phyloP scores from a whole-genome alignment of 495 filamentous ascomycete genomes.

The Wilcoxina mikolae region DNA sequence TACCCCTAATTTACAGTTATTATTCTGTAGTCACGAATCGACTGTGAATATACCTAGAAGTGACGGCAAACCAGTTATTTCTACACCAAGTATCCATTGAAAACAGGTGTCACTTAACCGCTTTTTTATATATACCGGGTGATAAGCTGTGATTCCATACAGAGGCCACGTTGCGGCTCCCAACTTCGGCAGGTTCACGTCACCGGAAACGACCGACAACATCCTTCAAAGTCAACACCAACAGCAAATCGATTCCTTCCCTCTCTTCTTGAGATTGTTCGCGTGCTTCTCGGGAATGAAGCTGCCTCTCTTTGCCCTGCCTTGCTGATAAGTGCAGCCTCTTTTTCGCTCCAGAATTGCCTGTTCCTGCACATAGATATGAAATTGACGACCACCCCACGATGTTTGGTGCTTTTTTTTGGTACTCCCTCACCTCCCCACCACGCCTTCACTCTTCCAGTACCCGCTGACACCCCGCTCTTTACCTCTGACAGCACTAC shows the following conservation, averaged over 20 bases:
- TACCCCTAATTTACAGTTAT: background rate
- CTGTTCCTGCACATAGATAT: background rate
- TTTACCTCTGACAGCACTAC: background rate
- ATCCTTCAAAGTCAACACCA: background rate
- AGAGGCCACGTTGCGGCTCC: constrained; percentile 2
- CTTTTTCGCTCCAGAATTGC: background rate
- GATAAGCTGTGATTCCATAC: background rate
- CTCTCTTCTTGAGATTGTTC: background rate
- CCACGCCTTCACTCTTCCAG: background rate
- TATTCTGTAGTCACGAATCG: too few species aligned
- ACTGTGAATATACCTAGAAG: too few species aligned
- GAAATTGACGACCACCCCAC: background rate
- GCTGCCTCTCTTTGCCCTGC: background rate
- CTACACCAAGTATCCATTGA: too few species aligned
- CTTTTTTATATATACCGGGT: too few species aligned
- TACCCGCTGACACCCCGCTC: background rate
- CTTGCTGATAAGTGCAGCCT: constrained; percentile 6
- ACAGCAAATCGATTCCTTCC: background rate
- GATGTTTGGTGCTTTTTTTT: background rate
- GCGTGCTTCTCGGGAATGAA: background rate
- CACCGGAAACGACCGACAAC: background rate
- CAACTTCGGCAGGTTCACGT: background rate
- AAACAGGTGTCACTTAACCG: too few species aligned
- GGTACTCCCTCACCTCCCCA: background rate
- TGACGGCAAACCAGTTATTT: too few species aligned